Percentiles rank a stretch among this genome's conserved stretches.
phyloP scores from a whole-genome alignment of 495 filamentous ascomycete genomes.

The Neurospora sp. region DNA sequence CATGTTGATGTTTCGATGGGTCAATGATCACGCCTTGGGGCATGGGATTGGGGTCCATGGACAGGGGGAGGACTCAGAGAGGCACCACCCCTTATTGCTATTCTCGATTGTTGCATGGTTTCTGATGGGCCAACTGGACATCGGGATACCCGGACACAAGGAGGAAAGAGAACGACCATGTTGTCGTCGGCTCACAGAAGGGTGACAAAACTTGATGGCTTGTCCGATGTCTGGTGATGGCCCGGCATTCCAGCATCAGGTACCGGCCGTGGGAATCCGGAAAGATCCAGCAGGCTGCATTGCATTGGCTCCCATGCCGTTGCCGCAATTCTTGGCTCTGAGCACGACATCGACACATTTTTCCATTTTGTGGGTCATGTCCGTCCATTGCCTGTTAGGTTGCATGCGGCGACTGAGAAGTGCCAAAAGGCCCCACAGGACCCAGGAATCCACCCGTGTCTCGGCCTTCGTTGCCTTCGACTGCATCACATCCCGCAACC shows the following conservation, averaged over 20 bases:
- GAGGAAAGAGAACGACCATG: background rate
- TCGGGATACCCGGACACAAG: background rate
- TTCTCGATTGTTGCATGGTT: background rate
- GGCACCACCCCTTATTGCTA: background rate
- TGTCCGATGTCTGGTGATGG: background rate
- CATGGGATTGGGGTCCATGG: background rate
- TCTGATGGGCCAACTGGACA: background rate
- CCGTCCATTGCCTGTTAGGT: background rate
- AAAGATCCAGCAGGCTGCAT: background rate
- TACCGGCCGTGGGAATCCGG: background rate
- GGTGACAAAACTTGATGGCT: background rate
- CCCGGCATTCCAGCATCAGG: background rate
- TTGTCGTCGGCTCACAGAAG: background rate
- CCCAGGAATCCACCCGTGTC: background rate
- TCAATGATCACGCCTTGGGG: background rate
- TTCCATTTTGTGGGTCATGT: constrained; percentile 3
- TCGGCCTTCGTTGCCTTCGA: background rate
- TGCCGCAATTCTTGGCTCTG: constrained; percentile 21
- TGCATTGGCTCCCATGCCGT: background rate
- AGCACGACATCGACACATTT: constrained; percentile 24
- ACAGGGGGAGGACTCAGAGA: background rate
- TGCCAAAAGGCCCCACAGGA: constrained; percentile 1
- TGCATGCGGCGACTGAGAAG: constrained; percentile 4
- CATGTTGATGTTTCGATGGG: background rate
- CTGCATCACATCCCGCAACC: background rate